Evolutionary conservation across 108 stramenopile species (phyloP).

Genomic region (Thalassiosira profunda): DNA sequence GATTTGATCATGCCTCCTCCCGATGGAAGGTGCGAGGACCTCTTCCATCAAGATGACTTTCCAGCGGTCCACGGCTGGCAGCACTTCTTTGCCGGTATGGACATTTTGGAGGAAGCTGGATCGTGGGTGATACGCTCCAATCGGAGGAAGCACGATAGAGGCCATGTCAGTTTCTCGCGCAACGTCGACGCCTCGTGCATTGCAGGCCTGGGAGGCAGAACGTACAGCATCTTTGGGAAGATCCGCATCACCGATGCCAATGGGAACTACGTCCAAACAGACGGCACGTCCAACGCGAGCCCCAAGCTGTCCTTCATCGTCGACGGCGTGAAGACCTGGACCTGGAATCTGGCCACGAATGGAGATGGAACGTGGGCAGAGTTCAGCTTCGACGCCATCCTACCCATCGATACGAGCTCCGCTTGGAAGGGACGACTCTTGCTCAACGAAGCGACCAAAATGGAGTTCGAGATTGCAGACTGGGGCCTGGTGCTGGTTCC

Average conservation of each 20-base stretch:
- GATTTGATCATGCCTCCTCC: not conserved
- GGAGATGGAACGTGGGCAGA: constrained; percentile 1
- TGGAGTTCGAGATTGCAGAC: constrained; percentile 8
- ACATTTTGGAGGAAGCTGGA: constrained; percentile 5
- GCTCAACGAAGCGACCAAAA: constrained; percentile 6
- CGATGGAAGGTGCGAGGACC: not conserved
- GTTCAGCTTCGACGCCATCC: not conserved
- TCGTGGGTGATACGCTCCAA: constrained; percentile 6
- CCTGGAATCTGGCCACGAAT: not conserved
- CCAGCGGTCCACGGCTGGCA: constrained; percentile 7
- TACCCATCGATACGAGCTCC: not conserved
- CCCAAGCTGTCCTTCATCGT: not conserved
- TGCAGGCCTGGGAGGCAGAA: constrained; percentile 2
- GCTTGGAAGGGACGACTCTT: constrained; percentile 1
- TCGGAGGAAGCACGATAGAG: constrained; percentile 11
- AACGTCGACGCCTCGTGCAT: constrained; percentile 2
- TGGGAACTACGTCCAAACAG: constrained; percentile 5
- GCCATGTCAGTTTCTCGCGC: constrained; percentile 2
- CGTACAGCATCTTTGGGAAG: constrained; percentile 7
- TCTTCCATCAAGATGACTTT: constrained; percentile 2
- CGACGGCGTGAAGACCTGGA: not conserved
- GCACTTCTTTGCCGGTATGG: constrained; percentile 13
- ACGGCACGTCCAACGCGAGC: not conserved
- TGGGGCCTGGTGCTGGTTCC: constrained; percentile 12
- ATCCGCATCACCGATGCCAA: constrained; percentile 11